Evolutionary conservation across 2,329 filamentous ascomycete species (phyloP), one percentile per base, ranked within the genome.

Genomic region (Fusarium sp.): DNA sequence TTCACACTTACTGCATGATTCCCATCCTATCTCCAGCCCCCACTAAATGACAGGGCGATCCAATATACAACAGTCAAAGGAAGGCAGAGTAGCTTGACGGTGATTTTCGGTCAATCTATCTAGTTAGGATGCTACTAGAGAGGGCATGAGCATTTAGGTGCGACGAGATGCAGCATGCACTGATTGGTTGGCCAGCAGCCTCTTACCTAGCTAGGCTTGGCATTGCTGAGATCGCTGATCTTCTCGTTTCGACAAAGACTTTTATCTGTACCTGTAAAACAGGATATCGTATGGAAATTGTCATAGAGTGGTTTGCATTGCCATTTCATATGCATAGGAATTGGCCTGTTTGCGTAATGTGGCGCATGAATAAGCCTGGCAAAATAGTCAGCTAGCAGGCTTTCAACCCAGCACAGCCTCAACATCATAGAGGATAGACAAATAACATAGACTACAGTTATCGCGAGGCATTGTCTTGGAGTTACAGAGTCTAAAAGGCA

Each of bases 331-430:
- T 10, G 31, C 12, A 33, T 13, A 33, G 1, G 31, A 7, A 6
- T 13, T 24, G 42, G 1, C 42, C 7, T 45, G 24, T 45, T 26
- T 45, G n/a, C 11, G 6, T 13, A 20, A 0, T 13, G 0, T 24
- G 42, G 42, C 24, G 17, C 24, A 3, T 26, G 0, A 26, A 4
- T 26, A 0, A 13, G 24, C 11, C 24, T 45, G 5, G 5, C 11
- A 4, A 6, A 3, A 18, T 13, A 13, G 2, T 8, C 3, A 18
- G n/a, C 17, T 9, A 3, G 17, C 24, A 14, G 11, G 5, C 3
- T 4, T 6, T 7, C 6, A 17, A n/a, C 8, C 22, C 3, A 42
- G 41, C 41, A 42, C 6, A 17, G 22, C 22, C 41, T 42, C 39
- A 15, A 5, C 6, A 42, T n/a, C 1, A 10, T 6, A 42, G 22